A percentile compares a stretch with the other conserved stretches of the same genome.
These are phyloP conservation scores for Actinomortierella wolfii DNA, from an alignment of 371 early-diverging fungal species.

Conservation along the genomic window DNA sequence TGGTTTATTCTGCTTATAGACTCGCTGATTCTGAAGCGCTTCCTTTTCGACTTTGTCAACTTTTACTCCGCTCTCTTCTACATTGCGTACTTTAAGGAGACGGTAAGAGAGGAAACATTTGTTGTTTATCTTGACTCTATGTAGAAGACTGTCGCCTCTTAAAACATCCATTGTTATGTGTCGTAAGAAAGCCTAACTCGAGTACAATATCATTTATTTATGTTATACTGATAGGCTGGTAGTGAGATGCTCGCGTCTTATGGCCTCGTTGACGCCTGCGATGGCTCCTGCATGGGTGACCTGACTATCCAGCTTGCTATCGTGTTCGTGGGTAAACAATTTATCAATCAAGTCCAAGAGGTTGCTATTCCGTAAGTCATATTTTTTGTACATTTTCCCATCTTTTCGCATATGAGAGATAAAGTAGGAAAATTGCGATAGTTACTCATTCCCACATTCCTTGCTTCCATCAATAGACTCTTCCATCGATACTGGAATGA, in stretches of 20 bases:
- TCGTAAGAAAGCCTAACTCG: too few species aligned
- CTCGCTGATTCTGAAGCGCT: slow-evolving; percentile 56
- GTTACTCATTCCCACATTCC: too few species aligned
- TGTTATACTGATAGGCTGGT: too few species aligned
- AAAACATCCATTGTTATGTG: too few species aligned
- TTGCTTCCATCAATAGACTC: too few species aligned
- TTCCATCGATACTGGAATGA: slow-evolving; percentile 26
- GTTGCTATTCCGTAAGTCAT: slow-evolving; percentile 47
- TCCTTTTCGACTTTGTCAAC: slow-evolving; percentile 63
- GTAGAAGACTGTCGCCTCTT: too few species aligned
- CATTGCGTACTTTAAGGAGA: slow-evolving; percentile 55
- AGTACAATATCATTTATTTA: too few species aligned
- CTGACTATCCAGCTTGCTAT: slow-evolving; percentile 61
- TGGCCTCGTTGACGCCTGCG: slow-evolving; percentile 6
- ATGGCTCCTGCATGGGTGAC: slow-evolving; percentile 51
- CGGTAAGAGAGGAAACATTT: slow-evolving; percentile 16
- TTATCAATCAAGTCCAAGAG: slow-evolving; percentile 50
- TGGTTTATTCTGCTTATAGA: slow-evolving; percentile 24
- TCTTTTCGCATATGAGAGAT: too few species aligned
- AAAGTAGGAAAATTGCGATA: too few species aligned
- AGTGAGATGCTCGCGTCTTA: too few species aligned
- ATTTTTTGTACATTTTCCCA: not conserved
- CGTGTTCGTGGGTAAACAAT: slow-evolving; percentile 60
- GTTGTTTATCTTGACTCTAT: too few species aligned
- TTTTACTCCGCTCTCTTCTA: slow-evolving; percentile 60